Evolutionary conservation across 176 grass and related monocot species (phyloP).

Genomic region (Leersia perrieri): DNA sequence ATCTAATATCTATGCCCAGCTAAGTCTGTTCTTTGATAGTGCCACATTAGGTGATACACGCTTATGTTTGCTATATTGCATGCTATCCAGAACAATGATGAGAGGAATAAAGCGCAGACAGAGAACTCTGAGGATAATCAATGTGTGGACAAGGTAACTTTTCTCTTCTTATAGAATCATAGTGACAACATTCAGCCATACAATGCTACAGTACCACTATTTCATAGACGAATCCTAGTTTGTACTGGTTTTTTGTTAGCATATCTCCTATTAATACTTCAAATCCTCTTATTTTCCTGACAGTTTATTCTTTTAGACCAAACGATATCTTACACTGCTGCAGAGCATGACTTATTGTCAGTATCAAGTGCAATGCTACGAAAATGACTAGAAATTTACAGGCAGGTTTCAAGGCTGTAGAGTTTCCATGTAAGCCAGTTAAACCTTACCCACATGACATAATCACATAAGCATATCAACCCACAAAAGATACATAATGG

Average conservation of each 20-base stretch:
- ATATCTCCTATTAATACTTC: background rate
- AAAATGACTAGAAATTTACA: background rate
- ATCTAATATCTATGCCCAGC: constrained; percentile 13
- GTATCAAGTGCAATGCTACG: background rate
- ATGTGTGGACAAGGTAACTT: constrained; percentile 71
- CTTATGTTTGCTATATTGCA: constrained; percentile 41
- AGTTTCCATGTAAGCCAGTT: background rate
- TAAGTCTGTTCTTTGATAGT: constrained; percentile 13
- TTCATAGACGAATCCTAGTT: background rate
- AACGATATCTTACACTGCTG: background rate
- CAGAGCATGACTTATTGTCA: background rate
- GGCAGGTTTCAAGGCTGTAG: background rate
- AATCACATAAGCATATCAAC: background rate
- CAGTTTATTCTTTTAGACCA: background rate
- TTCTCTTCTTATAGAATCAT: constrained; percentile 16
- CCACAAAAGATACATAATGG: constrained; percentile 1
- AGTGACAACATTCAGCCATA: background rate
- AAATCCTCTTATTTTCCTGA: constrained; percentile 9
- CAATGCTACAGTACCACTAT: background rate
- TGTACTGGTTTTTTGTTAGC: constrained; percentile 8
- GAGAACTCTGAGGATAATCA: constrained; percentile 62
- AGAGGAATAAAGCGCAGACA: constrained; percentile 60
- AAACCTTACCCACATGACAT: background rate
- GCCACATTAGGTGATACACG: background rate
- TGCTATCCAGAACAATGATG: constrained; percentile 80